Evolutionary conservation across 2,329 filamentous ascomycete species (phyloP).

Genomic region (Colletotrichum siamense): DNA sequence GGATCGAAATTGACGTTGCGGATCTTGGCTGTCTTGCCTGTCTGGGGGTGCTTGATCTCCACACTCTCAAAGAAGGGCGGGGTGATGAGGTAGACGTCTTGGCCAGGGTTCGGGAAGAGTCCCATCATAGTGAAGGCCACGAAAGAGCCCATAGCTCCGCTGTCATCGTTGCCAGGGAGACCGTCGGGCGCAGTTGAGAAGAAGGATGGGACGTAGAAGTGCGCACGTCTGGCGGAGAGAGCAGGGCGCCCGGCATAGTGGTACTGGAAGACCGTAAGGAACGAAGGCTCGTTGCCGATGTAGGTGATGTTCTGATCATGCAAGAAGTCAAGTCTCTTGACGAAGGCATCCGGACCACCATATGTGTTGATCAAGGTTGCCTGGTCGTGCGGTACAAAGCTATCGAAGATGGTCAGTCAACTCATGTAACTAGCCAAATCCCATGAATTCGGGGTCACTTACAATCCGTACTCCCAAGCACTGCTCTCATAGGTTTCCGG

Average conservation of each 20-base stretch:
- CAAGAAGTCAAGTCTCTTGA: constrained; percentile 65
- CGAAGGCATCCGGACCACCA: constrained; percentile 63
- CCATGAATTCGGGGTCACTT: constrained; percentile 26
- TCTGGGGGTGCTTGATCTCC: constrained; percentile 61
- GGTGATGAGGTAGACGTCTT: constrained; percentile 74
- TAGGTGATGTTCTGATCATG: constrained; percentile 70
- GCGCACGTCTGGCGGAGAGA: constrained; percentile 57
- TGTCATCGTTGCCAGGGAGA: constrained; percentile 74
- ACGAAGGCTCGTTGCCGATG: constrained; percentile 67
- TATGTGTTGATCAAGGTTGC: constrained; percentile 61
- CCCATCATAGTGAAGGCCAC: constrained; percentile 73
- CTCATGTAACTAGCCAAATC: no score
- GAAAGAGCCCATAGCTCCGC: constrained; percentile 74
- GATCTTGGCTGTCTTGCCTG: constrained; percentile 65
- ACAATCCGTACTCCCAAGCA: constrained; percentile 77
- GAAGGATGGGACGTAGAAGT: constrained; percentile 69
- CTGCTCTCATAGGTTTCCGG: constrained; percentile 76
- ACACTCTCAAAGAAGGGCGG: constrained; percentile 71
- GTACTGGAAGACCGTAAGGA: constrained; percentile 71
- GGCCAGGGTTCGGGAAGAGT: constrained; percentile 71
- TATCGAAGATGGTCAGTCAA: constrained; percentile 17
- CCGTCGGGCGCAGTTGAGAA: constrained; percentile 66
- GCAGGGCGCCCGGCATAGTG: constrained; percentile 72
- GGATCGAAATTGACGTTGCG: constrained; percentile 68
- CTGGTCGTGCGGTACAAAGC: constrained; percentile 60